Evolutionary conservation across 2,329 filamentous ascomycete genomes (phyloP), one percentile per base, ranked within the genome.

Genomic region (Trichoderma lentiforme): DNA sequence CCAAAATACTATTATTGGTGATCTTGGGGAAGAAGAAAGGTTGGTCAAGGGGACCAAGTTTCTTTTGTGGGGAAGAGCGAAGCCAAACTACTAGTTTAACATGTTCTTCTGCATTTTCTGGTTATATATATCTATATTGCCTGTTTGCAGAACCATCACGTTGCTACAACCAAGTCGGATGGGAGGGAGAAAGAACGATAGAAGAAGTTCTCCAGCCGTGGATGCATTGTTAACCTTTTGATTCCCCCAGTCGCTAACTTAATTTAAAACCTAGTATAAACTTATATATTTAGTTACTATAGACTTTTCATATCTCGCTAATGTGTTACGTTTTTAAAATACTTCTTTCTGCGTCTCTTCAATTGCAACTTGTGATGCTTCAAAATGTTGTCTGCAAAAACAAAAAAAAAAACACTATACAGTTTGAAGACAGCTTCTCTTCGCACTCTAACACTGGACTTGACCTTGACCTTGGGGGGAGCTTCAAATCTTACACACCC

Each of bases 241-340:
- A 70, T 70, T 70, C 67, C 67, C 66, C 67, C 67, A 70, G 67
- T 70, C 67, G 67, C 67, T 70, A 70, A 70, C 67, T 70, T 70
- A 70, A 70, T 70, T 70, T 70, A 62, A 70, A 69, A 47, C 36
- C 57, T 62, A 62, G 67, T 70, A 70, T 70, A 70, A 70, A 70
- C 67, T 51, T 70, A 57, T 66, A 53, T 67, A 70, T 70, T 61
- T 70, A 70, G 67, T 70, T 70, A 70, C 67, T 62, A 70, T 70
- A 70, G 67, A 70, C 67, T 70, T 70, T 70, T 62, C 67, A 70
- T 62, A 70, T 70, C 66, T 70, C 43, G 67, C 15, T 70, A 70
- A 70, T 70, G 67, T 62, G 67, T 70, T 62, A 70, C 51, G 67
- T 39, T 70, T 8, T 36, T 8, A 70, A 70, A 34, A 61, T 70